Evolutionary conservation across 768 basidiomycete genomes (phyloP), one percentile per base, ranked within the genome.

Genomic region (Russula sp.): DNA sequence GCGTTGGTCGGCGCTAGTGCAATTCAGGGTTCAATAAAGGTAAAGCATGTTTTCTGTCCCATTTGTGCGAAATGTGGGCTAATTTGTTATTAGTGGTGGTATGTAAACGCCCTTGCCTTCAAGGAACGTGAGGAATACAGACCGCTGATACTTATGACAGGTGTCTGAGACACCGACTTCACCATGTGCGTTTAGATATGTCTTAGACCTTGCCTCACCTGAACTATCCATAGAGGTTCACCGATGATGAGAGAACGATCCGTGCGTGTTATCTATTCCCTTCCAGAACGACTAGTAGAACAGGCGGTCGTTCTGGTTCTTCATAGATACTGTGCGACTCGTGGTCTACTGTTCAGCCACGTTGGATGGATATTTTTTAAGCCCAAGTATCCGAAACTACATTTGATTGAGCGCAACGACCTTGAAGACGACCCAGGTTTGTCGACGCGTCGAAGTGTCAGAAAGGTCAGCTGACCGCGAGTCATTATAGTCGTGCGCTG

Each of bases 321-420:
- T 11, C 24, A 1, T 59, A 87, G 86, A 4, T 93, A 93, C 71
- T 79, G 87, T 20, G 91, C 90, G 0, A 87, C 88, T 0, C 79
- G 80, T 30, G 90, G 91, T 0, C 73, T 93, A 2, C 79, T 88
- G 57, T 90, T 83, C 71, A 87, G 89, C 7, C 90, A 92, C 69
- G 83, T 91, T 78, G 91, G 90, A 1, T 93, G 91, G 90, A 91
- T 92, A 69, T 92, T 92, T 73, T 85, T 78, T 76, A 89, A 90
- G 72, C 84, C 88, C 1, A 80, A 70, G 1, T 91, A 92, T 70
- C 77, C 80, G 32, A 78, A 83, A 26, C 76, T 92, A 76, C 77
- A 79, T 46, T 72, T 84, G 9, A 82, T 92, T 36, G 89, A 91
- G 63, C 77, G 81, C 57, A 81, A 81, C 18, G 89, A 93, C 69